Evolutionary conservation across 371 early-diverging fungal species (phyloP), one percentile per base, ranked within the genome.

Genomic region (Mucor irregularis): DNA sequence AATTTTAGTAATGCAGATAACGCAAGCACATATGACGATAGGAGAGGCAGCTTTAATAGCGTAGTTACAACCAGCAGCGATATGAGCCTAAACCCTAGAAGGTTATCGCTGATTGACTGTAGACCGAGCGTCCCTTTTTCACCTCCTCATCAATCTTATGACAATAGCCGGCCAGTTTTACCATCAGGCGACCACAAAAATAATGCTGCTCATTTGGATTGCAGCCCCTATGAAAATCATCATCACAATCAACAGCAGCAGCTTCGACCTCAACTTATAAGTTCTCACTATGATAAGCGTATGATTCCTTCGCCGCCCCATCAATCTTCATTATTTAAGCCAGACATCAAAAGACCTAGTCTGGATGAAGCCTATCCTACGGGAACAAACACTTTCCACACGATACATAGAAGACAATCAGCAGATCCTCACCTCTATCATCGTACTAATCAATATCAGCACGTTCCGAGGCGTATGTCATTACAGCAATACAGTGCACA

Each of bases 251-350:
- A 28, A 19, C 4, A 29, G n/a, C 29, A 13, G 19, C 16, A 21
- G 11, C 35, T n/a, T 4, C 42, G 10, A 0, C 42, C 8, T 24
- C 25, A 45, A 21, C 30, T 29, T 21, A 29, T 29, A 0, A 45
- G n/a, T n/a, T n/a, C 17, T 4, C 37, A 53, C 33, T 34, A 53
- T 7, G 44, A 40, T 14, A 44, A 43, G 17, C 43, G 34, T 22
- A 47, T 54, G 43, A 59, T 59, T 42, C 55, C 53, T 37, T 61
- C 61, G 19, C 61, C 61, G 33, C 61, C 61, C 3, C 55, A 54
- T 1, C 55, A 58, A 37, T 37, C 50, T 19, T 29, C 53, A 5
- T 39, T 53, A 40, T 43, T 54, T 21, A 54, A 54, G 25, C 47
- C 49, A 25, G 44, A 54, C 13, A 25, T 47, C 33, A 49, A 55